Base-by-base conservation (phyloP, 148 eudicot species). In the Chenopodium berlandieri region DNA sequence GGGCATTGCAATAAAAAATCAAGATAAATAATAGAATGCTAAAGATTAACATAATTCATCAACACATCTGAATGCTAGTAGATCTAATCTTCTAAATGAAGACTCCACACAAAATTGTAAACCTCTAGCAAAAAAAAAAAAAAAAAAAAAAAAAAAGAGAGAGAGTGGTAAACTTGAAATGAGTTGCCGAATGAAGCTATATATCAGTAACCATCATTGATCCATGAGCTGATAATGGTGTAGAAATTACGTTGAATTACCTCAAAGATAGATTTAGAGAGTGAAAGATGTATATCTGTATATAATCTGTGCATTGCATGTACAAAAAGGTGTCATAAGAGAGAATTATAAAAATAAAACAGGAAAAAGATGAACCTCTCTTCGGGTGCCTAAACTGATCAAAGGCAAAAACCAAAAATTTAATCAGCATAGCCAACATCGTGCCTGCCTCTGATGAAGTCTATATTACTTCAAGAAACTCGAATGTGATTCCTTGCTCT, bases 301-400 rank as follows among this genome's bases (percentile, higher is more conserved):
- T 34, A 32, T 50, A 32, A 50, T 76, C 56, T 84, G 69, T 58
- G 25, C 34, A 70, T 63, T 46, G 22, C 74, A 78, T 82, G 78
- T 82, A 82, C 85, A 78, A 60, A 32, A 32, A 19, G 52, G 63
- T 54, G 13, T 65, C 19, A 17, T 72, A 71, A 10, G 9, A 13
- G 37, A 70, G 19, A 20, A 20, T 20, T 23, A 0, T 6, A 69
- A 32, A 37, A 11, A 80, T 4, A 13, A 47, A 47, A 73, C 0
- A 9, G 10, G 68, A 60, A 63, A 16, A 32, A 44, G 7, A 34
- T 4, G 19, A 9, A 60, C 8, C 30, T 23, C 63, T 63, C 71
- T 46, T 68, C 60, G 12, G 34, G 47, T 65, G 44, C 69, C 77
- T 63, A 44, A 46, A 73, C 25, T 62, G 62, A 46, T 75, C 62